Conservation (phyloP, 768 basidiomycete genomes). For the Termitomyces bulborhizus region DNA sequence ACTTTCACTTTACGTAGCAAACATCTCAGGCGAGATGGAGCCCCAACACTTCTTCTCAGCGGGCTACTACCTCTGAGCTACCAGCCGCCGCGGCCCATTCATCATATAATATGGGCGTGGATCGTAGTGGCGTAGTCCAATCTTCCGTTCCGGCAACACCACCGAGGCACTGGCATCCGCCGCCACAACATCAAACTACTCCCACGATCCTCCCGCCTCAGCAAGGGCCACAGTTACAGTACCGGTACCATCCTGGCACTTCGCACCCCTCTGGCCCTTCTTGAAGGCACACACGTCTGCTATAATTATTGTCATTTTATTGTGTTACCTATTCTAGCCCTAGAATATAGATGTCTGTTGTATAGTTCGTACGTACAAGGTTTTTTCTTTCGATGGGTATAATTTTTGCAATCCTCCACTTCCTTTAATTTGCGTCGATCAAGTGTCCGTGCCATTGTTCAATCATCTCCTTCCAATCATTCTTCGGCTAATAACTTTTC, state of each 20-base stretch:
- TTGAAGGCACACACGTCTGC: slow-evolving; percentile 10
- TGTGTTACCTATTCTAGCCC: slow-evolving; percentile 5
- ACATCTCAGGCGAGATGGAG: slow-evolving; percentile 16
- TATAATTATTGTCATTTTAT: slow-evolving; percentile 10
- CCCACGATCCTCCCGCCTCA: slow-evolving; percentile 10
- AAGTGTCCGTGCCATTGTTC: not conserved
- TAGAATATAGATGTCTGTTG: slow-evolving; percentile 7
- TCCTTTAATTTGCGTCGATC: not conserved
- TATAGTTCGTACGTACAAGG: not conserved
- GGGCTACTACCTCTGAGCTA: slow-evolving; percentile 7
- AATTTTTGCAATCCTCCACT: not conserved
- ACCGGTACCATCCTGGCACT: slow-evolving; percentile 23
- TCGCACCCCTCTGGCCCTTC: slow-evolving; percentile 23
- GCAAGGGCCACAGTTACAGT: slow-evolving; percentile 20
- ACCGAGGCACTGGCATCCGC: slow-evolving; percentile 8
- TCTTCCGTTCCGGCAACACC: not conserved
- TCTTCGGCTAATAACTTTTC: too few species aligned
- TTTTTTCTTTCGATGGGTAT: not conserved
- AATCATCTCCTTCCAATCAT: too few species aligned
- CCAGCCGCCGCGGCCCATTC: not conserved
- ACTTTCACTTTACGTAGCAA: slow-evolving; percentile 1
- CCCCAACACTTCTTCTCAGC: slow-evolving; percentile 15
- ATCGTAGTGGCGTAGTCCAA: slow-evolving; percentile 2
- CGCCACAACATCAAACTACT: slow-evolving; percentile 16
- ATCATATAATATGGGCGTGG: slow-evolving; percentile 13